These are phyloP conservation scores for Zasmidium cellare DNA, from an alignment of 2,329 filamentous ascomycete species.

Conservation along the genomic window DNA sequence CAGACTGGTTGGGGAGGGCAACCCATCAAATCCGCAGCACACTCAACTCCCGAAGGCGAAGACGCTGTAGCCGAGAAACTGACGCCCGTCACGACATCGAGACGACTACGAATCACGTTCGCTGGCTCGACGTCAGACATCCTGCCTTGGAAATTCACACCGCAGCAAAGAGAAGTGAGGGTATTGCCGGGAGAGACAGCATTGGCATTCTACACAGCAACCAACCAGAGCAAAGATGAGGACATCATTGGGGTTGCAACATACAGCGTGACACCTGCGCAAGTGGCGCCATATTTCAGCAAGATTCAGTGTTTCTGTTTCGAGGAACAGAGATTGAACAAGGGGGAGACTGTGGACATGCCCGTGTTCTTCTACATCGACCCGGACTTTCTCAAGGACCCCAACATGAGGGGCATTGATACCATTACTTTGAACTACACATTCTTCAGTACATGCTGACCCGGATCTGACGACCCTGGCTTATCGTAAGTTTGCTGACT, in stretches of 20 bases:
- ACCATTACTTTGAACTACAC: slow-evolving; percentile 96
- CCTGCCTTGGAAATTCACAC: slow-evolving; percentile 94
- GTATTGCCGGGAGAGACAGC: slow-evolving; percentile 96
- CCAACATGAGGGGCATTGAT: slow-evolving; percentile 90
- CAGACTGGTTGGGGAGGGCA: slow-evolving; percentile 91
- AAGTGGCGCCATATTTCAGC: slow-evolving; percentile 96
- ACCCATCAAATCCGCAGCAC: slow-evolving; percentile 77
- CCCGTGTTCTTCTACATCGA: slow-evolving; percentile 99
- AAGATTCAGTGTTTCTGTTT: slow-evolving; percentile 99
- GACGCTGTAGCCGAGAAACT: slow-evolving; percentile 64
- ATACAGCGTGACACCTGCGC: slow-evolving; percentile 92
- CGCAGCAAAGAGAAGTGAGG: slow-evolving; percentile 93
- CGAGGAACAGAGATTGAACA: slow-evolving; percentile 88
- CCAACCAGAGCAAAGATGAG: slow-evolving; percentile 75
- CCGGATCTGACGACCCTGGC: not conserved
- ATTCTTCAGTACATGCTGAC: slow-evolving; percentile 84
- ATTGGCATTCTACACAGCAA: slow-evolving; percentile 95
- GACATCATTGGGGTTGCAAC: slow-evolving; percentile 99
- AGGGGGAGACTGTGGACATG: slow-evolving; percentile 98
- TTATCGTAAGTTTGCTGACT: slow-evolving; percentile 20
- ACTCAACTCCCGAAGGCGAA: slow-evolving; percentile 71
- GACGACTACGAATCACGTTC: slow-evolving; percentile 92
- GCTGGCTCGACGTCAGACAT: slow-evolving; percentile 93
- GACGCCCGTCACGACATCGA: slow-evolving; percentile 74
- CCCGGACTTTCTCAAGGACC: slow-evolving; percentile 87